Base-by-base conservation (phyloP, 2,329 filamentous ascomycete genomes). In the Didymella lethalis region DNA sequence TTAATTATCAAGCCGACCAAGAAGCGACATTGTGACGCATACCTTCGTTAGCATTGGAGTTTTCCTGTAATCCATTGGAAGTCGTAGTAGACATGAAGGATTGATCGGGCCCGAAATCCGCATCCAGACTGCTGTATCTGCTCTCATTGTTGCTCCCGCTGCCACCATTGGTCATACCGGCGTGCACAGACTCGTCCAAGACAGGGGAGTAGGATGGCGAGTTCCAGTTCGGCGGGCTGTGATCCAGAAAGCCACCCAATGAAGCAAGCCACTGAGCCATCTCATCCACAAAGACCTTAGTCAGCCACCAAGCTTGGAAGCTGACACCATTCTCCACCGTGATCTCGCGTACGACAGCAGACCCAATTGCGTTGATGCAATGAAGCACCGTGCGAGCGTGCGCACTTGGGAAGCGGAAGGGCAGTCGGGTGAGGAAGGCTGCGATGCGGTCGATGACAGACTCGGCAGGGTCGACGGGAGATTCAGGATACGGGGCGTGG, bases 221-320 rank as follows among this genome's bases (percentile, higher is more conserved):
- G 20, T 64, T 68, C 60, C 66, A 68, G 36, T 68, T 67, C 7
- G 70, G 79, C 2, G 77, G 68, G n/a, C 55, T 64, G 41, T 83
- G 81, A 31, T 83, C 83, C 81, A 97, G 88, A 73, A 97, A 97
- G 0, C 94, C 94, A 49, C 93, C 94, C 68, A 93, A 89, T 70
- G 96, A 92, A 0, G 92, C 92, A 66, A 97, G 83, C 84, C 96
- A 97, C 57, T 90, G 85, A 48, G 93, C 87, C 91, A 96, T 96
- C 79, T 98, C 94, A 71, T 97, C 93, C 51, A 97, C 86, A 84
- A 94, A 98, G 57, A 94, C 93, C 75, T 97, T 97, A 3, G 93
- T 93, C 57, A 97, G 91, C 91, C 91, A 95, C 92, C 92, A 96
- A 6, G 90, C 89, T n/a, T 91, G 90, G 71, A 94, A 96, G 71